These are phyloP conservation scores for Colletotrichum abscissum DNA, from an alignment of 2,329 filamentous ascomycete species.

Conservation along the genomic window DNA sequence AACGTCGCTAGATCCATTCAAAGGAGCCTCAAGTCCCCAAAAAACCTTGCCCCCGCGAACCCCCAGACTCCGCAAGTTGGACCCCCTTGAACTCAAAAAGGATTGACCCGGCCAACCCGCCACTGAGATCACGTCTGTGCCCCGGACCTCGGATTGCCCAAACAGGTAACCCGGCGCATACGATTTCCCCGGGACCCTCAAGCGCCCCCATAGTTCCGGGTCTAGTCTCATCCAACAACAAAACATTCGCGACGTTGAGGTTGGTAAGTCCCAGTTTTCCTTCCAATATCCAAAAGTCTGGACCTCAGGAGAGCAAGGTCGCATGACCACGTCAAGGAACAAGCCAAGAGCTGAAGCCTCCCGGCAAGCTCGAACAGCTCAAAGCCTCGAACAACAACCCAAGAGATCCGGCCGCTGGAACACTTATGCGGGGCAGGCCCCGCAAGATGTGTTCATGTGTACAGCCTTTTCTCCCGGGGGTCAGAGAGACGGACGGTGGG, in stretches of 20 bases:
- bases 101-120: conserved; percentile 6
- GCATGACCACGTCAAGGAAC: background rate
- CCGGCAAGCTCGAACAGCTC: background rate
- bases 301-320: background rate
- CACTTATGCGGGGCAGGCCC: background rate
- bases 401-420: background rate
- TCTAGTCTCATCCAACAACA: conserved; percentile 11
- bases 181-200: conserved; percentile 8
- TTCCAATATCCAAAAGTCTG: conserved; percentile 2
- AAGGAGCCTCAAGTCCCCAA: background rate
- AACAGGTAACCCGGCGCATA: conserved; percentile 30
- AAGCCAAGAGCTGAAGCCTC: conserved; percentile 4
- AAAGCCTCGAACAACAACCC: background rate
- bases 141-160: conserved; percentile 19
- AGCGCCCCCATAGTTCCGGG: background rate
- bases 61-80: conserved; percentile 14
- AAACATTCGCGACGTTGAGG: conserved; percentile 10
- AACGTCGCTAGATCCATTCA: background rate
- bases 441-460: background rate
- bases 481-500: background rate
- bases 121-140: background rate
- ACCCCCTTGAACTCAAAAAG: background rate
- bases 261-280: background rate
- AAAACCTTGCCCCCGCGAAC: conserved; percentile 16
- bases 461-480: background rate